Evolutionary conservation across 1,139 yeast species (phyloP).

Genomic region (Hyphopichia pseudoburtonii): DNA sequence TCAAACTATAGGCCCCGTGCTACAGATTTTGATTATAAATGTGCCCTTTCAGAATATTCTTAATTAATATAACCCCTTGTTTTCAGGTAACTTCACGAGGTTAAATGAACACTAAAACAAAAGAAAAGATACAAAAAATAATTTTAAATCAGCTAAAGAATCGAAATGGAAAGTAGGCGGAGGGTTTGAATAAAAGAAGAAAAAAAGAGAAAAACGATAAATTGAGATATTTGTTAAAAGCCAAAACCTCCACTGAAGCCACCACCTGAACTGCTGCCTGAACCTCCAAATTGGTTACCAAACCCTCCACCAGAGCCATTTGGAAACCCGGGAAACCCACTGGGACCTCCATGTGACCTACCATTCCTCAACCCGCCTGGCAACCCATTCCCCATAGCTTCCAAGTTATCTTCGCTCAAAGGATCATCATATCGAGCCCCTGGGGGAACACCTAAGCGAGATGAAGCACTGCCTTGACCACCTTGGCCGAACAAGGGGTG

Average conservation of each 20-base stretch:
- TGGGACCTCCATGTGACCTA: slow-evolving; percentile 6
- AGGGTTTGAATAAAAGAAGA: too few relatives aligned
- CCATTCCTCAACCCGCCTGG: slow-evolving; percentile 40
- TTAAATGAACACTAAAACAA: too few relatives aligned
- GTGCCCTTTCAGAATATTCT: too few relatives aligned
- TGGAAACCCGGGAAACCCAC: slow-evolving; percentile 1
- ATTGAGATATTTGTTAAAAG: background rate
- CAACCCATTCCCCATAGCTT: slow-evolving; percentile 47
- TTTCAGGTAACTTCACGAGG: too few relatives aligned
- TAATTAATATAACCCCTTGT: too few relatives aligned
- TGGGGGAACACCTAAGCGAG: slow-evolving; percentile 40
- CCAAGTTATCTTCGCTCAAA: slow-evolving; percentile 41
- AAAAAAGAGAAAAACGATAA: background rate
- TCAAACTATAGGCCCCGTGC: too few relatives aligned
- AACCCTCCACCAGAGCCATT: background rate
- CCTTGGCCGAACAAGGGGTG: slow-evolving; percentile 48
- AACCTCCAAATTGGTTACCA: slow-evolving; percentile 1
- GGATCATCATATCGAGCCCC: slow-evolving; percentile 63
- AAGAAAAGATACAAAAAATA: too few relatives aligned
- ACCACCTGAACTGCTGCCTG: background rate
- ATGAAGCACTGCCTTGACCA: slow-evolving; percentile 19
- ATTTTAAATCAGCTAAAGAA: too few relatives aligned
- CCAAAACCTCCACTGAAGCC: slow-evolving; percentile 1
- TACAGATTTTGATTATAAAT: too few relatives aligned
- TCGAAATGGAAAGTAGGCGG: too few relatives aligned